Conservation (phyloP, 495 filamentous ascomycete genomes). For the Daldinia vernicosa region DNA sequence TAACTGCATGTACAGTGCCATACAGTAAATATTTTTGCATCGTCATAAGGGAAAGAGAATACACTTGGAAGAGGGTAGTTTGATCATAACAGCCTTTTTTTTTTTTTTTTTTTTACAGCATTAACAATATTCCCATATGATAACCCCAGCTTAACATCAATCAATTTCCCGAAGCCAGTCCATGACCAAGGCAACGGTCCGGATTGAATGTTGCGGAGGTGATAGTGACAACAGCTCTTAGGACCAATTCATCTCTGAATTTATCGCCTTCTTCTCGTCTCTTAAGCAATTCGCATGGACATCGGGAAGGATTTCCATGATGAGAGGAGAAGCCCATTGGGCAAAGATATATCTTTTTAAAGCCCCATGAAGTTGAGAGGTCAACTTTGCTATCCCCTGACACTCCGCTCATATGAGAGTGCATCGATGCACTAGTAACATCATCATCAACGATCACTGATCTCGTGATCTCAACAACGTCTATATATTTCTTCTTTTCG, state of each 20-base stretch:
- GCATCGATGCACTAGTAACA: not conserved
- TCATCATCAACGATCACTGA: constrained; percentile 1
- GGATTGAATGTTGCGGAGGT: not conserved
- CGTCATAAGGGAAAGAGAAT: not conserved
- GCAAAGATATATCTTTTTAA: constrained; percentile 14
- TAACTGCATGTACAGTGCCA: constrained; percentile 3
- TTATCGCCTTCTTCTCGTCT: not conserved
- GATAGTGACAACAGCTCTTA: constrained; percentile 8
- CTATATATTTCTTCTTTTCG: constrained; percentile 25
- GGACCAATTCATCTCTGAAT: not conserved
- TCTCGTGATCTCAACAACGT: constrained; percentile 16
- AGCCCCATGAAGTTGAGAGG: constrained; percentile 1
- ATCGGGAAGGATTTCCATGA: not conserved
- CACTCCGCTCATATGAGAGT: not conserved
- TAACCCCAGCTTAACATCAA: not conserved
- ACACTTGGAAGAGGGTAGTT: too few relatives aligned
- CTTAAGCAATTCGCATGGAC: constrained; percentile 11
- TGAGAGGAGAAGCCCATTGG: constrained; percentile 12
- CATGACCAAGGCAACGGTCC: not conserved
- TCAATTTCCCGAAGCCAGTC: not conserved
- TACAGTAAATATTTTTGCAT: constrained; percentile 10
- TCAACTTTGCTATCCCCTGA: constrained; percentile 2
- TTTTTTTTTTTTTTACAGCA: too few relatives aligned
- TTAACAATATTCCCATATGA: not conserved
- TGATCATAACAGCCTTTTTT: not conserved